Conservation (phyloP, 108 stramenopile genomes). For the Skeletonema costatum region DNA sequence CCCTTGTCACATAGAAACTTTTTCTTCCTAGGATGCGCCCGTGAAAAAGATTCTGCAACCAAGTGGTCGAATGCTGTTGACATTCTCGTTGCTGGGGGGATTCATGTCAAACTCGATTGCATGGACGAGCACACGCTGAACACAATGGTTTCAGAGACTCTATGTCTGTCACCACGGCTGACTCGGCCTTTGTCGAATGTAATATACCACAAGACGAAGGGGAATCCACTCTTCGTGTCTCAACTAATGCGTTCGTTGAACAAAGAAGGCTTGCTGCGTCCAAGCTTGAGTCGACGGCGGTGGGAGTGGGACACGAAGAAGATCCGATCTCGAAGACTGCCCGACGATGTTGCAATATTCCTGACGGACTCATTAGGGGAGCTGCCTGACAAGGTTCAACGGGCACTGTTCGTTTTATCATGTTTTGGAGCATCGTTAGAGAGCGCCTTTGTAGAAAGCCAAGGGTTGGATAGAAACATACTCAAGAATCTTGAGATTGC, state of each 20-base stretch:
- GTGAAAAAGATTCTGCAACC: not conserved
- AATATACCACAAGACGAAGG: conserved; percentile 15
- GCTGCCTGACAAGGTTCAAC: not conserved
- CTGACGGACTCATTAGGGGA: not conserved
- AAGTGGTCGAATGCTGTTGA: not conserved
- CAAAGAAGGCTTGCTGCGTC: conserved; percentile 1
- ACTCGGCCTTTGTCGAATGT: not conserved
- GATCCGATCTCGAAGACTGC: not conserved
- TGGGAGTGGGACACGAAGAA: not conserved
- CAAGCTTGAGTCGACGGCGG: not conserved
- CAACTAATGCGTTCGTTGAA: not conserved
- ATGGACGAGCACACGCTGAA: not conserved
- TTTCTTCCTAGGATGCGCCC: not conserved
- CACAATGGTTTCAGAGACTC: conserved; percentile 4
- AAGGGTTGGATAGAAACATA: not conserved
- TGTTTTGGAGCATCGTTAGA: conserved; percentile 13
- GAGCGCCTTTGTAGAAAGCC: not conserved
- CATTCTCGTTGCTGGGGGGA: not conserved
- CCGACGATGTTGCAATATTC: not conserved
- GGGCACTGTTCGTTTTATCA: not conserved
- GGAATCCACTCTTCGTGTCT: conserved; percentile 16
- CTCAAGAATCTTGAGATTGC: not conserved
- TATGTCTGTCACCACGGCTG: conserved; percentile 7
- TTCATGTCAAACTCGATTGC: not conserved
- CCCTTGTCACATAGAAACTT: not conserved